Conservation (phyloP, 257 asterid species). For the Lithospermum erythrorhizon region DNA sequence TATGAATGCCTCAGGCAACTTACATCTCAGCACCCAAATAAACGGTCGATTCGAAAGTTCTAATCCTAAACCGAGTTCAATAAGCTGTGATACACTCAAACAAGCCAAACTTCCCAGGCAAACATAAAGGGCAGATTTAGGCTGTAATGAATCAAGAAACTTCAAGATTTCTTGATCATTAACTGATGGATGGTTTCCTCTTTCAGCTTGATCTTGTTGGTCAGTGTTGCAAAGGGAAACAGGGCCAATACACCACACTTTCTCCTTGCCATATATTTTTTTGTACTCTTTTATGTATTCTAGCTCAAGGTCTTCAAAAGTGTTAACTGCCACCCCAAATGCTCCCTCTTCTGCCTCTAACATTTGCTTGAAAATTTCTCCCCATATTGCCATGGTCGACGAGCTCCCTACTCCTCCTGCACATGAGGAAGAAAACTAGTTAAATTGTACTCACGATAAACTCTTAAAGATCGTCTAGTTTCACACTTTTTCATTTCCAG, state of each 20-base stretch:
- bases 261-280: conserved; percentile 18
- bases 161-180: conserved; percentile 20
- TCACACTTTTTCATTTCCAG: no score
- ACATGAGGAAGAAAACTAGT: background rate
- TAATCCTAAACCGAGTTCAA: conserved; percentile 38
- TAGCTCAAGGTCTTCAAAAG: conserved; percentile 37
- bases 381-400: background rate
- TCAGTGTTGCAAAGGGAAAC: conserved; percentile 27
- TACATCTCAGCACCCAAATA: conserved; percentile 36
- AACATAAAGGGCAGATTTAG: conserved; percentile 26
- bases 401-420: background rate
- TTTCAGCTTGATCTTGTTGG: conserved; percentile 19
- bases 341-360: conserved; percentile 20
- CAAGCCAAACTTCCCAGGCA: conserved; percentile 45
- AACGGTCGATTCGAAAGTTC: conserved; percentile 32
- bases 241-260: conserved; percentile 71
- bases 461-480: conserved; percentile 1
- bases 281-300: conserved; percentile 24
- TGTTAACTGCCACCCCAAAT: conserved; percentile 16
- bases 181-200: conserved; percentile 28
- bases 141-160: conserved; percentile 32
- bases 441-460: background rate
- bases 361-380: conserved; percentile 4
- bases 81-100: conserved; percentile 19
- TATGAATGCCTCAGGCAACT: conserved; percentile 32